Evolutionary conservation across 2,329 filamentous ascomycete genomes (phyloP).

Genomic region (Ophiostoma sp.): DNA sequence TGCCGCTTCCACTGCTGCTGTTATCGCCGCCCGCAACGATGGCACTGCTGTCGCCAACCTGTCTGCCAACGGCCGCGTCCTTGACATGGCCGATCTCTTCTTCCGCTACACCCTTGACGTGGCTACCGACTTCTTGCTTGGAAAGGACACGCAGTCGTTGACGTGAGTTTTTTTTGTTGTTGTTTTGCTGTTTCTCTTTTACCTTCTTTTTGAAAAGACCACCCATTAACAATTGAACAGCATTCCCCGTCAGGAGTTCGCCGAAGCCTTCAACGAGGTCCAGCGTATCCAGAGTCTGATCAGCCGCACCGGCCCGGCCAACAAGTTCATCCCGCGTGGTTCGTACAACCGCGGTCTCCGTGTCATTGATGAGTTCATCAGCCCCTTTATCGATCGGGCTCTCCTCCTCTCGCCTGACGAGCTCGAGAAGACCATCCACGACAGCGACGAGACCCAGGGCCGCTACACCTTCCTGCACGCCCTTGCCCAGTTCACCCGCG

Average conservation of each 20-base stretch:
- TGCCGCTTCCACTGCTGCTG: slow-evolving; percentile 57
- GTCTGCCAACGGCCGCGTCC: slow-evolving; percentile 59
- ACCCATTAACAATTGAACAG: slow-evolving; percentile 34
- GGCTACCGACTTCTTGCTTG: slow-evolving; percentile 83
- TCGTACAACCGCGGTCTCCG: slow-evolving; percentile 65
- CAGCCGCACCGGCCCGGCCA: slow-evolving; percentile 64
- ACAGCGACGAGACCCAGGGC: slow-evolving; percentile 46
- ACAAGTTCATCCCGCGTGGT: slow-evolving; percentile 61
- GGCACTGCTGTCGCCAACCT: slow-evolving; percentile 60
- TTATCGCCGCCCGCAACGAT: slow-evolving; percentile 57
- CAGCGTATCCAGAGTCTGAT: slow-evolving; percentile 72
- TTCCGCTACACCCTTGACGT: slow-evolving; percentile 85
- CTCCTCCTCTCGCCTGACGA: slow-evolving; percentile 69
- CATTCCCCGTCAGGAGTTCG: slow-evolving; percentile 66
- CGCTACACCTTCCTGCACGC: slow-evolving; percentile 83
- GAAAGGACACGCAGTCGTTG: slow-evolving; percentile 68
- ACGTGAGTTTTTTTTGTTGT: slow-evolving; percentile 41
- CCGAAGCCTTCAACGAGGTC: slow-evolving; percentile 77
- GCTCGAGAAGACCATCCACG: slow-evolving; percentile 71
- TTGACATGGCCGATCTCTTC: slow-evolving; percentile 75
- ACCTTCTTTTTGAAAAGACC: background rate
- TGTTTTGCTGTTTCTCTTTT: too few relatives aligned
- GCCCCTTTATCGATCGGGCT: slow-evolving; percentile 73
- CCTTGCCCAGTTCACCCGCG: slow-evolving; percentile 75
- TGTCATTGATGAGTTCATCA: slow-evolving; percentile 73